Evolutionary conservation across 2,329 filamentous ascomycete species (phyloP), one percentile per base, ranked within the genome.

Genomic region (Microcyclospora tardicrescens): DNA sequence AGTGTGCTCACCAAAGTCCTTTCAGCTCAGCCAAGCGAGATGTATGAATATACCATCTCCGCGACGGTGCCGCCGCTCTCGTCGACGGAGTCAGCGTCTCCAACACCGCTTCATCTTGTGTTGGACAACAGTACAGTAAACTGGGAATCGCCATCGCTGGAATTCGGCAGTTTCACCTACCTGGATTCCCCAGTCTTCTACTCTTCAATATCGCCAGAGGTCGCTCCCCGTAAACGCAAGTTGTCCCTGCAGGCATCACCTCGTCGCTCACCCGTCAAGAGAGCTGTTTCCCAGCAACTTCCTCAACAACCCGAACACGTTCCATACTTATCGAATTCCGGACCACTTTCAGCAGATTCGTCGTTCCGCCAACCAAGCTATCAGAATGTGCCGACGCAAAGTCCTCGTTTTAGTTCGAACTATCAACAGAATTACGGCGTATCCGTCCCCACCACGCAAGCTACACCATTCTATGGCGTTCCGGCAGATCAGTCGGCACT

Each of bases 21-120:
- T 8, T 51, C 51, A 3, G 39, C 56, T 68, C 64, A 65, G 63
- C 30, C 30, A 15, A 61, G 72, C 48, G 72, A 75, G 14, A 66
- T 63, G 39, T 83, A 75, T 57, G 72, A 79, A 45, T 93, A 91
- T 60, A 72, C 73, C 24, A 69, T 93, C 50, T 75, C 73, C 34
- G 75, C 77, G 31, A 77, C 84, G 40, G 82, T 80, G 27, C 87
- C 87, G 34, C 71, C 70, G 2, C 75, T 77, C 47, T 59, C 67
- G n/a, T 57, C 65, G 14, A 79, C 75, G 8, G 69, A 68, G 36
- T 73, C 67, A 35, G 63, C 66, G 34, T 67, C 72, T 36, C 65
- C 71, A 24, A 72, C 80, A 33, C 71, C 74, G 38, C 58, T 82
- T 28, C 69, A 68, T 39, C 61, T 82, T 40, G 64, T 72, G 35